Percentiles rank a stretch among this genome's conserved stretches.
These are phyloP conservation scores for Vaccinium macrocarpon DNA, from an alignment of 148 eudicot genomes.

Conservation along the genomic window DNA sequence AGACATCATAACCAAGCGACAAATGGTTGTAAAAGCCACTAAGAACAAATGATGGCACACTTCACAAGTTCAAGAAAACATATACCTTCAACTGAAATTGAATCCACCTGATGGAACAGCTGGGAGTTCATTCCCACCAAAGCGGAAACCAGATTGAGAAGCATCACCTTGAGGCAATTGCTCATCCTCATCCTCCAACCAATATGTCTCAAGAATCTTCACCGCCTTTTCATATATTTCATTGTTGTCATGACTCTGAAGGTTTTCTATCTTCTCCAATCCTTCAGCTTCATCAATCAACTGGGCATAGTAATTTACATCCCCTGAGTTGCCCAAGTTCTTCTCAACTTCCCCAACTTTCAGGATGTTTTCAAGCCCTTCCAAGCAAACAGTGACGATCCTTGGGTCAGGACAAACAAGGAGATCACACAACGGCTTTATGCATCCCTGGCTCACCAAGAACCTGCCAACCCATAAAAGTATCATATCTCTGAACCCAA, in stretches of 20 bases:
- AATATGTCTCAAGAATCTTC: slow-evolving; percentile 75
- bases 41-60: background rate
- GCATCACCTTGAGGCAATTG: slow-evolving; percentile 57
- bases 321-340: slow-evolving; percentile 50
- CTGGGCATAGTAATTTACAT: slow-evolving; percentile 67
- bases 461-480: slow-evolving; percentile 37
- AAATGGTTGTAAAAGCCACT: background rate
- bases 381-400: slow-evolving; percentile 79
- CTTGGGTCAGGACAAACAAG: slow-evolving; percentile 81
- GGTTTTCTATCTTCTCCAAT: slow-evolving; percentile 76
- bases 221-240: slow-evolving; percentile 88
- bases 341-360: slow-evolving; percentile 84
- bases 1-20: background rate
- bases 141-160: slow-evolving; percentile 65
- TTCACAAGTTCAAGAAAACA: background rate
- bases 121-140: slow-evolving; percentile 54
- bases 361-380: slow-evolving; percentile 86
- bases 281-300: slow-evolving; percentile 85
- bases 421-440: slow-evolving; percentile 85
- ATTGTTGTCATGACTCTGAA: slow-evolving; percentile 83
- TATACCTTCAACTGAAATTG: slow-evolving; percentile 69
- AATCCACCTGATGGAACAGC: slow-evolving; percentile 86
- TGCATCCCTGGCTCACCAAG: slow-evolving; percentile 70
- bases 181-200: slow-evolving; percentile 88
- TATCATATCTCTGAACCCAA: background rate